A percentile compares a stretch with the other conserved stretches of the same genome.
Evolutionary conservation across 345 rosid species (phyloP).

Genomic region (Firmiana major): DNA sequence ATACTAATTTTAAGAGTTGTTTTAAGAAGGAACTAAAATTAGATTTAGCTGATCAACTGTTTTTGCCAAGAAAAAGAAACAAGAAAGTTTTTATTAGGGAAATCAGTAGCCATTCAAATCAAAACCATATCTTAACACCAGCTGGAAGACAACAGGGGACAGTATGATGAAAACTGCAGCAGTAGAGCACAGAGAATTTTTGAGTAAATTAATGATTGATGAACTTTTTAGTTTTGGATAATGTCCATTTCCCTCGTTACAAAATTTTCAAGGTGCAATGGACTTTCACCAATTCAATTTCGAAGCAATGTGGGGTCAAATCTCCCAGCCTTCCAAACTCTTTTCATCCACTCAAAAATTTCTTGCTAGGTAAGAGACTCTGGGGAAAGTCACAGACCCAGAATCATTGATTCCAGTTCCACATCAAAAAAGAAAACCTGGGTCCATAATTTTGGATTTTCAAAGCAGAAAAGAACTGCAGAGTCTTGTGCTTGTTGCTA

Average conservation of each 20-base stretch:
- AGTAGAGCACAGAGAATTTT: background rate
- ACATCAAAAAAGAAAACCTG: background rate
- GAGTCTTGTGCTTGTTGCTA: background rate
- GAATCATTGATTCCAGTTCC: background rate
- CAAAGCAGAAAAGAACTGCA: background rate
- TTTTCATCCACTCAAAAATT: constrained; percentile 5
- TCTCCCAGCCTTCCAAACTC: background rate
- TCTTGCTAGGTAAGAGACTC: background rate
- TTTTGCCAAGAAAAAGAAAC: no score
- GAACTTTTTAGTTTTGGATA: background rate
- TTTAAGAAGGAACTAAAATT: no score
- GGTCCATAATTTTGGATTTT: constrained; percentile 1
- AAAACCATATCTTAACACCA: background rate
- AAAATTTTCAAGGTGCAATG: background rate
- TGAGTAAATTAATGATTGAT: constrained; percentile 8
- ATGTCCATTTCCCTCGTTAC: background rate
- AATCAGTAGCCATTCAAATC: background rate
- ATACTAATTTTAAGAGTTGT: no score
- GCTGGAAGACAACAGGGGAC: background rate
- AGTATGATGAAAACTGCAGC: background rate
- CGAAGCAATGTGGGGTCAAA: constrained; percentile 15
- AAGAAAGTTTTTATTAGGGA: no score
- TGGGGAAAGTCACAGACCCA: constrained; percentile 1
- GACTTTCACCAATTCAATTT: background rate
- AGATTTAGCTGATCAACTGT: no score